A percentile compares a stretch with the other conserved stretches of the same genome.
These are phyloP conservation scores for Beverwykella pulmonaria DNA, from an alignment of 495 filamentous ascomycete genomes.

Conservation along the genomic window DNA sequence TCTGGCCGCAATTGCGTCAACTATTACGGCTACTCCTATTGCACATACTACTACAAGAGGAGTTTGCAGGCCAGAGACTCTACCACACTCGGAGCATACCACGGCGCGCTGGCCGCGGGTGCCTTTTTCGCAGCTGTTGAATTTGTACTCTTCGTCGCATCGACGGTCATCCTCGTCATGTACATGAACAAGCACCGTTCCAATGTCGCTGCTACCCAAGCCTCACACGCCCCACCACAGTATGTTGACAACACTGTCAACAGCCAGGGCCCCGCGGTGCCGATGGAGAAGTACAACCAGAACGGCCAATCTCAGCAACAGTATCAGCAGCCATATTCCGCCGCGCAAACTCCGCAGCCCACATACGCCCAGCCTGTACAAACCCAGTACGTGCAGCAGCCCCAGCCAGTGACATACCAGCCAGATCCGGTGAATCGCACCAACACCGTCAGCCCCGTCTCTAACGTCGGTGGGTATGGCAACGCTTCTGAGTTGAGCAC, in stretches of 20 bases:
- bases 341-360: conserved; percentile 6
- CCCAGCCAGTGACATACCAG: conserved; percentile 3
- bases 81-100: conserved; percentile 24
- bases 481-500: conserved; percentile 9
- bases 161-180: conserved; percentile 19
- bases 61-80: no score
- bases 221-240: background rate
- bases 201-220: background rate
- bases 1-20: background rate
- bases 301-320: background rate
- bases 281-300: conserved; percentile 26
- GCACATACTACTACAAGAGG: conserved; percentile 13
- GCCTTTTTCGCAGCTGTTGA: conserved; percentile 28
- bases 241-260: conserved; percentile 7
- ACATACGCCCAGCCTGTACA: conserved; percentile 25
- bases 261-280: conserved; percentile 2
- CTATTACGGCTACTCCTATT: conserved; percentile 15
- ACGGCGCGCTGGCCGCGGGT: conserved; percentile 30
- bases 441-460: conserved; percentile 27
- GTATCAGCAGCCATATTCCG: conserved; percentile 3
- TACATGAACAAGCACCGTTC: conserved; percentile 22
- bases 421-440: conserved; percentile 25
- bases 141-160: conserved; percentile 22
- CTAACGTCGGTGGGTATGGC: conserved; percentile 1
- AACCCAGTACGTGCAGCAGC: conserved; percentile 16